Evolutionary conservation across 2,329 filamentous ascomycete genomes (phyloP), one percentile per base, ranked within the genome.

Genomic region (Huntiella decipiens): DNA sequence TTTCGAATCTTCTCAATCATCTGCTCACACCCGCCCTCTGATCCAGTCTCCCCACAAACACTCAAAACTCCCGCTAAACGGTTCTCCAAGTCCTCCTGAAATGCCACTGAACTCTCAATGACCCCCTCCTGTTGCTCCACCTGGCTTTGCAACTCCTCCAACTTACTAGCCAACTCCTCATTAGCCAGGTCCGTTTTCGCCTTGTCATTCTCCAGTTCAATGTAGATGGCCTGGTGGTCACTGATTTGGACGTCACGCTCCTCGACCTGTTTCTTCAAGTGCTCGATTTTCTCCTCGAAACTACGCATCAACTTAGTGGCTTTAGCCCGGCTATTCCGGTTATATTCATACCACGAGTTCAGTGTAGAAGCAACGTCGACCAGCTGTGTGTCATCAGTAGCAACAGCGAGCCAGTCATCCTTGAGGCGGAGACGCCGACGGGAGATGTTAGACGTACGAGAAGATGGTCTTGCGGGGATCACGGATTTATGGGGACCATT

Each of bases 371-470:
- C 48, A 11, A 50, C 48, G 41, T 50, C 46, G 12, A 46, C 31
- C 5, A 50, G 40, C 41, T 50, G 48, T 15, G 37, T 45, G 33
- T 46, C 40, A 19, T 50, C 48, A 31, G 44, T 40, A 12, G 37
- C 38, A n/a, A 35, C 36, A n/a, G 44, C 43, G 13, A 46, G 44
- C 44, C 35, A 50, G 12, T 50, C 41, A 12, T 38, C 43, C 2
- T 44, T 37, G 4, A 50, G 17, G 3, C 41, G 41, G 12, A 50
- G 40, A 10, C 48, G 48, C 5, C 48, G 44, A 33, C 48, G 48
- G 16, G 48, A 50, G 13, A 46, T 50, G 22, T 50, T 50, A 6
- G 48, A 50, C n/a, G 44, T 33, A 19, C 48, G 48, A 31, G 48
- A 50, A 8, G 48, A 50, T n/a, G 44, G 36, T 6, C 48, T 42